A percentile compares a stretch with the other conserved stretches of the same genome.
Conservation (phyloP, 805 yeast species). For the Pichia californica region DNA sequence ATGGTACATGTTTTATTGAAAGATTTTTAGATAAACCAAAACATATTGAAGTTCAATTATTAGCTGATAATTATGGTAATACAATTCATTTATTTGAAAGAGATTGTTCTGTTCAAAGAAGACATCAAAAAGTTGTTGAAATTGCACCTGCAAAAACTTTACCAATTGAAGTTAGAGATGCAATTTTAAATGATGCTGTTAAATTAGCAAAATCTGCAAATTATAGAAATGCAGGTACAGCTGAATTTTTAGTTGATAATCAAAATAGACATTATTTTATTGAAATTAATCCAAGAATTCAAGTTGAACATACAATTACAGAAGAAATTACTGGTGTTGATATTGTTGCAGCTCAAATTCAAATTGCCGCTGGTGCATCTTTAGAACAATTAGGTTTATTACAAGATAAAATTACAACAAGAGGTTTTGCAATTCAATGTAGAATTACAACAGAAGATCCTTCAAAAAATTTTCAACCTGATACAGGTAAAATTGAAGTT, state of each 20-base stretch:
- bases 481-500: conserved; percentile 96
- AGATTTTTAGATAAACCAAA: conserved; percentile 92
- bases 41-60: conserved; percentile 94
- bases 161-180: conserved; percentile 77
- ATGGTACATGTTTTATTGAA: conserved; percentile 97
- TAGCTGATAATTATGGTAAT: conserved; percentile 91
- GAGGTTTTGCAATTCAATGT: conserved; percentile 98
- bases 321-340: conserved; percentile 99
- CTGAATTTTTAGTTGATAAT: conserved; percentile 90
- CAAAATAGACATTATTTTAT: conserved; percentile 95
- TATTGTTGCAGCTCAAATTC: conserved; percentile 96
- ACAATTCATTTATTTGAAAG: conserved; percentile 94
- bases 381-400: conserved; percentile 84
- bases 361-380: conserved; percentile 97
- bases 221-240: conserved; percentile 97
- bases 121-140: conserved; percentile 98
- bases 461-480: conserved; percentile 93
- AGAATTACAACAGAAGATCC: conserved; percentile 99
- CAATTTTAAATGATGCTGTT: conserved; percentile 92
- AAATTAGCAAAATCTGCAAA: conserved; percentile 81
- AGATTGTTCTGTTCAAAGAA: conserved; percentile 99
- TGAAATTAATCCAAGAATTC: conserved; percentile 97
- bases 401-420: conserved; percentile 90
- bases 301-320: conserved; percentile 97
- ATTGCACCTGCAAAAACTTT: conserved; percentile 95